Percentiles rank a stretch among this genome's conserved stretches.
Evolutionary conservation across 2,329 filamentous ascomycete species (phyloP).

Genomic region (Pseudocercospora crystallina): DNA sequence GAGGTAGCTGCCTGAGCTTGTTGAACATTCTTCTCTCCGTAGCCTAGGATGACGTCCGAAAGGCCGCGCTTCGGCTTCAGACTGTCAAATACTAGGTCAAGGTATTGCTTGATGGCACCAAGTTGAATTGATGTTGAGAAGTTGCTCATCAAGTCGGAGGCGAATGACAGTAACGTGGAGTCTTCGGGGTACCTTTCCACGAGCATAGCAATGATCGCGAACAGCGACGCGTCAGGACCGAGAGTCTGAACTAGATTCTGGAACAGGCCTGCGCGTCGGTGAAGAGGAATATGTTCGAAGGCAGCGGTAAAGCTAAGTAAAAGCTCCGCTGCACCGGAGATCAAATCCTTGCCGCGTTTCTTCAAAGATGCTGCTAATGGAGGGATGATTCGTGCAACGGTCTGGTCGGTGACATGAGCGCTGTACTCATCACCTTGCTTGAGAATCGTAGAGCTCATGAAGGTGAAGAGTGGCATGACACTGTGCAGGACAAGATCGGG

Average conservation of each 20-base stretch:
- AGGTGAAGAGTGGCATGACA: slow-evolving; percentile 98
- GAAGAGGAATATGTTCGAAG: slow-evolving; percentile 90
- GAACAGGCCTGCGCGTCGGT: slow-evolving; percentile 80
- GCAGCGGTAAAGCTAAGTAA: slow-evolving; percentile 95
- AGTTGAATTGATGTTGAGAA: slow-evolving; percentile 77
- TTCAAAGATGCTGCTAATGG: slow-evolving; percentile 83
- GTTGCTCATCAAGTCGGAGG: slow-evolving; percentile 68
- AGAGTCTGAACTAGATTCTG: slow-evolving; percentile 80
- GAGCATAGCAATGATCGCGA: slow-evolving; percentile 83
- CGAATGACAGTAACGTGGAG: slow-evolving; percentile 71
- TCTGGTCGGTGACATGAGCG: slow-evolving; percentile 89
- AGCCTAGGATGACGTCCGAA: slow-evolving; percentile 69
- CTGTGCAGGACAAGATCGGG: slow-evolving; percentile 92
- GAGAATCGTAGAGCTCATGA: slow-evolving; percentile 90
- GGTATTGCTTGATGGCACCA: slow-evolving; percentile 67
- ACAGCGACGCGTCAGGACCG: slow-evolving; percentile 82
- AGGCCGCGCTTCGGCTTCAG: slow-evolving; percentile 72
- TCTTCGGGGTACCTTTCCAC: slow-evolving; percentile 84
- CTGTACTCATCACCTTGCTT: slow-evolving; percentile 96
- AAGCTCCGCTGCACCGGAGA: slow-evolving; percentile 82
- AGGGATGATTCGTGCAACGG: slow-evolving; percentile 90
- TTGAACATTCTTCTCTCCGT: slow-evolving; percentile 47
- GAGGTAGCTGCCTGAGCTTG: slow-evolving; percentile 35
- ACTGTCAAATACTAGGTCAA: slow-evolving; percentile 73
- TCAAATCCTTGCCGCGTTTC: slow-evolving; percentile 71